Evolutionary conservation across 495 filamentous ascomycete genomes (phyloP), one percentile per base, ranked within the genome.

Genomic region (Penicillium turbatum): DNA sequence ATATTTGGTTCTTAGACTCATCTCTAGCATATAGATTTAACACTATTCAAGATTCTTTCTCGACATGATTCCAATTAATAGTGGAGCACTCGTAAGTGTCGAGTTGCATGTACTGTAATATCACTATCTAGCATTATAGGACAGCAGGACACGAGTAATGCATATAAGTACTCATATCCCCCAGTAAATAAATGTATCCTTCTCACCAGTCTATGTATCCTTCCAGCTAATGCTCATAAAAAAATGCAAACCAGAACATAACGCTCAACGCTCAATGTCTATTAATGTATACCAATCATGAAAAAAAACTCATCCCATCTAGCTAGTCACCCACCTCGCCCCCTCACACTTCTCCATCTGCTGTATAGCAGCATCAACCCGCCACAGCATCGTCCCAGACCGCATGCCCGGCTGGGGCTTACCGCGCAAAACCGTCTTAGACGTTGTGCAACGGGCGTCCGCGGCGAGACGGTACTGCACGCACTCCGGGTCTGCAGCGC

Each of bases 401-500:
- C 44, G 41, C 2, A 58, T 42, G 5, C 64, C 66, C 2, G 45
- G 16, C 8, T 26, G 34, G 15, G 48, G 27, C 12, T 32, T 38
- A 1, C 70, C 68, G 17, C 65, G 43, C 10, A 60, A 17, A 0
- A 55, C 54, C 34, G 54, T 47, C 0, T 48, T 52, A 0, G 69
- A 70, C 5, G 64, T 71, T 13, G 40, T 52, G 42, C 61, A 67
- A 48, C 72, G 72, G 10, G 55, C 54, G 6, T 64, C 53, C 1
- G 59, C 62, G 1, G 62, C 54, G 41, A 72, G 54, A 6, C 65
- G 63, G 41, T 73, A 78, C 53, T 75, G 73, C 39, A 77, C 42
- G 43, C 76, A 78, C 6, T 60, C 54, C 10, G 55, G 32, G 5
- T 70, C 54, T 8, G 53, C 54, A 19, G 64, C 65, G 37, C 76